phyloP scores from a whole-genome alignment of 768 basidiomycete species.

The Tulasnella sp. region DNA sequence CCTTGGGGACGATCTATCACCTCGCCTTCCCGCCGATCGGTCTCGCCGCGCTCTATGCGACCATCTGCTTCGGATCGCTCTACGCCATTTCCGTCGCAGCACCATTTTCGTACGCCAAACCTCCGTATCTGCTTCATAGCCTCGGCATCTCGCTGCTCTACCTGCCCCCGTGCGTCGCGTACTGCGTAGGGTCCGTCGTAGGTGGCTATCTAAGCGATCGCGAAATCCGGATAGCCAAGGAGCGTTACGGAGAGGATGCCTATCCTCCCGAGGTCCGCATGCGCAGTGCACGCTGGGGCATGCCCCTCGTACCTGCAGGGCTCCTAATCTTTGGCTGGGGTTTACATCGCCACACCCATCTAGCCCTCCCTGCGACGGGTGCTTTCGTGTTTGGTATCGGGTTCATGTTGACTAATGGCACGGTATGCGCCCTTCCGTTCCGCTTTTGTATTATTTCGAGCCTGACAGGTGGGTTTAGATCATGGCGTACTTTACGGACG shows the following conservation, averaged over 20 bases:
- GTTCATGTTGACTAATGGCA: conserved; percentile 16
- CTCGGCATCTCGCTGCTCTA: conserved; percentile 15
- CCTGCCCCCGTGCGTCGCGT: conserved; percentile 13
- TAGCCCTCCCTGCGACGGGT: conserved; percentile 15
- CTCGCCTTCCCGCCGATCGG: conserved; percentile 22
- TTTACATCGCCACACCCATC: not conserved
- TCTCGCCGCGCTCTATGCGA: conserved; percentile 22
- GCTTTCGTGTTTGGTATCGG: conserved; percentile 17
- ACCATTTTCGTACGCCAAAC: conserved; percentile 12
- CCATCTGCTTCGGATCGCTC: conserved; percentile 18
- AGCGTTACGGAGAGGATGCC: not conserved
- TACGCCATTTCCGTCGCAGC: conserved; percentile 14
- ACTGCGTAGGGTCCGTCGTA: conserved; percentile 13
- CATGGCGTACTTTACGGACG: conserved; percentile 16
- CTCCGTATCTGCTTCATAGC: conserved; percentile 11
- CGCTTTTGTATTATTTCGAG: not conserved
- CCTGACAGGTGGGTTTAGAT: not conserved
- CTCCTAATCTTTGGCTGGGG: conserved; percentile 17
- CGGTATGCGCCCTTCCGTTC: not conserved
- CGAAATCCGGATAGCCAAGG: conserved; percentile 4
- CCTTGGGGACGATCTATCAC: conserved; percentile 12
- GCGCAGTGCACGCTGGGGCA: conserved; percentile 12
- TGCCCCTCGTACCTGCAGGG: conserved; percentile 16
- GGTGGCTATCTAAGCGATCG: conserved; percentile 17
- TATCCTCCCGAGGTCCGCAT: conserved; percentile 16